A percentile compares a stretch with the other conserved stretches of the same genome.
Evolutionary conservation across 192 early-diverging fungal genomes (phyloP).

Genomic region (Podila horticola): DNA sequence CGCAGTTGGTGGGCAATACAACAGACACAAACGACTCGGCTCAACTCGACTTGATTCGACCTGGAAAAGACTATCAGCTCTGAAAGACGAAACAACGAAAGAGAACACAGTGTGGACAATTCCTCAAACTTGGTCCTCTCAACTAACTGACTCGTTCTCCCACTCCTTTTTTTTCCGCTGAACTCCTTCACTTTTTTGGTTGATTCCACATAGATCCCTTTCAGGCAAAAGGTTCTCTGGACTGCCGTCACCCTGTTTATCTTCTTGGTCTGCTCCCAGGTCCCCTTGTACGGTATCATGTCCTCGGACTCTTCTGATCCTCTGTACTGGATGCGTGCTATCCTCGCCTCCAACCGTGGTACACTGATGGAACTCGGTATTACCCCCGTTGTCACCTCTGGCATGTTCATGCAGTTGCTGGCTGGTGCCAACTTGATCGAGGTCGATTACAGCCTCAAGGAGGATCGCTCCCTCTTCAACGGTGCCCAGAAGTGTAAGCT

Average conservation of each 20-base stretch:
- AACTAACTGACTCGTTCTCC: background rate
- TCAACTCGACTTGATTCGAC: no score
- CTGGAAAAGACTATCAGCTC: no score
- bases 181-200: no score
- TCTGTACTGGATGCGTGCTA: conserved; percentile 99
- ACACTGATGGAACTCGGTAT: conserved; percentile 99
- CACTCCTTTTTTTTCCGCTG: background rate
- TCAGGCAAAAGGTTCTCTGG: conserved; percentile 99
- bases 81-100: no score
- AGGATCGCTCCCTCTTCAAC: conserved; percentile 97
- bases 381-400: conserved; percentile 98
- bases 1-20: no score
- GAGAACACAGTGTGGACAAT: background rate
- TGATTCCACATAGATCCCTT: conserved; percentile 76
- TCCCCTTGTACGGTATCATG: conserved; percentile 99
- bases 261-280: conserved; percentile 99
- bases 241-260: conserved; percentile 99
- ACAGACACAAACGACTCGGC: no score
- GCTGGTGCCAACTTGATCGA: conserved; percentile 99
- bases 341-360: conserved; percentile 99
- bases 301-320: conserved; percentile 98
- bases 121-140: background rate
- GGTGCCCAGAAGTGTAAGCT: conserved; percentile 95
- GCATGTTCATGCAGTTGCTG: conserved; percentile 99
- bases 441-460: conserved; percentile 98